A percentile compares a stretch with the other conserved stretches of the same genome.
Conservation (phyloP, 2,329 filamentous ascomycete genomes). For the Calonectria pauciramosa region DNA sequence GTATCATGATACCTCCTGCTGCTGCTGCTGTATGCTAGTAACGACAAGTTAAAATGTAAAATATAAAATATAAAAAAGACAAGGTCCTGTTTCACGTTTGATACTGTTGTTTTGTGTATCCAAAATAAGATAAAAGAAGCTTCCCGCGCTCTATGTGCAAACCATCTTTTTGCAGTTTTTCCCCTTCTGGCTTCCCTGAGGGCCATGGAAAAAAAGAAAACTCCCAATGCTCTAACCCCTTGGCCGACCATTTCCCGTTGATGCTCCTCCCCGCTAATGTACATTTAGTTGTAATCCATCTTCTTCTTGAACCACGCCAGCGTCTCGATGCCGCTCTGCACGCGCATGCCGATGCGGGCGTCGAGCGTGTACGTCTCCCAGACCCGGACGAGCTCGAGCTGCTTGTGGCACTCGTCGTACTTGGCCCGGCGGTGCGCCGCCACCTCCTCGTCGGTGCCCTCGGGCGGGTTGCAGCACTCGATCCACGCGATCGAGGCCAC, state of each 20-base stretch:
- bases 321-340: slow-evolving; percentile 78
- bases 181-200: slow-evolving; percentile 10
- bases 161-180: background rate
- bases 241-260: background rate
- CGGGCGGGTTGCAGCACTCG: slow-evolving; percentile 65
- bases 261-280: background rate
- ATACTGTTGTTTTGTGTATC: background rate
- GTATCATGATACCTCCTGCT: background rate
- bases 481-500: slow-evolving; percentile 86
- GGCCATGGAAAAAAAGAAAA: background rate
- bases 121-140: background rate
- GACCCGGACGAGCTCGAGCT: slow-evolving; percentile 75
- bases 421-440: slow-evolving; percentile 60
- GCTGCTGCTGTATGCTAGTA: background rate
- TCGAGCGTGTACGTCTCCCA: slow-evolving; percentile 84
- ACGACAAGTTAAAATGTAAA: background rate
- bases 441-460: slow-evolving; percentile 47
- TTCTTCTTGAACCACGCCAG: slow-evolving; percentile 67
- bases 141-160: slow-evolving; percentile 30
- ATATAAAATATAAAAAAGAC: background rate
- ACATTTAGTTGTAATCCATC: slow-evolving; percentile 50
- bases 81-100: background rate
- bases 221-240: background rate
- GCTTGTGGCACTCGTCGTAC: slow-evolving; percentile 72
- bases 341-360: slow-evolving; percentile 79